Evolutionary conservation across 2,329 filamentous ascomycete species (phyloP), one percentile per base, ranked within the genome.

Genomic region (Beauveria sp.): DNA sequence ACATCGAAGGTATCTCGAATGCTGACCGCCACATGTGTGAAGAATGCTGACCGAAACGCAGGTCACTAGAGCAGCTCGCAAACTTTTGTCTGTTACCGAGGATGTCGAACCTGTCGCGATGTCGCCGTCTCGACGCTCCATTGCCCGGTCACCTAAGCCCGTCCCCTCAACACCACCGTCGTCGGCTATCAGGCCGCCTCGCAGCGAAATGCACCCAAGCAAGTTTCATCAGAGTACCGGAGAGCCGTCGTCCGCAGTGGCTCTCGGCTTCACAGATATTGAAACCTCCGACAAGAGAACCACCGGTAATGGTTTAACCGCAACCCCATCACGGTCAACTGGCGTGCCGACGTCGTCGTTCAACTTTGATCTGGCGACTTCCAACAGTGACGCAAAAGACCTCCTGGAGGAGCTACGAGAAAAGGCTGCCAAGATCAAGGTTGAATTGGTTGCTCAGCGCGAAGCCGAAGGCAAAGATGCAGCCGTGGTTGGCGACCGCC

Each of bases 131-230:
- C 58, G 51, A 20, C 58, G 58, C 30, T 55, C 26, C 30, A 10
- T 43, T 45, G 28, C 42, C 43, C 55, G 50, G 12, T 61, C 58
- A 4, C 58, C 58, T 1, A 26, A 49, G 51, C 28, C 43, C 22
- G 42, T 24, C 22, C 76, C 77, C 4, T 70, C 69, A 30, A 88
- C 89, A 1, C 91, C 91, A 5, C 84, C 84, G 45, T 82, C 81
- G 16, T 85, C 86, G 4, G 81, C 86, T 6, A 77, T 88, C 66
- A 88, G 89, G 76, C 89, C 91, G 26, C 79, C 88, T 53, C 81
- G 82, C 65, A 85, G 87, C 63, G 92, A 96, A 72, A 97, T 97
- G 93, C 93, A 97, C 71, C 93, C 93, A 9, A 90, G 89, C 77
- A 90, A 89, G 71, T 84, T 86, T 61, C 91, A 95, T 62, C 81